Evolutionary conservation across 192 early-diverging fungal genomes (phyloP), one percentile per base, ranked within the genome.

Genomic region (Spizellomyces punctatus): DNA sequence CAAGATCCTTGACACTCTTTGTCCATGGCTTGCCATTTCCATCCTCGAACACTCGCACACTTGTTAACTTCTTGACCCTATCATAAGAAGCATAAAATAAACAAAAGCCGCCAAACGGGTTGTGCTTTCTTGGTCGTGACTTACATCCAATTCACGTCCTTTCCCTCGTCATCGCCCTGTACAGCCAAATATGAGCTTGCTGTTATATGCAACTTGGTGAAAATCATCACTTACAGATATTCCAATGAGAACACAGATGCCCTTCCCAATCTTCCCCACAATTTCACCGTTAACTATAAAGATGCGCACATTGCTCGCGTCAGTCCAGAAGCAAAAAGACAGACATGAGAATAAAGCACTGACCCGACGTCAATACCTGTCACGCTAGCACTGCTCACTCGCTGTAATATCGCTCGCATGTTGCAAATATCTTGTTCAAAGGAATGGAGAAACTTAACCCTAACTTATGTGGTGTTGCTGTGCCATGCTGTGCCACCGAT

Each of bases 61-160:
- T 89, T 0, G 92, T 77, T 21, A 98, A 73, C 79, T 98, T 98
- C 17, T 86, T 87, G 1, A 91, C 89, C 36, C 79, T 83, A 57
- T 21, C 54, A n/a, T 52, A 61, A 6, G 10, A 46, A 66, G 9
- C 6, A n/a, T 8, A 42, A 22, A 17, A 43, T 42, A 56, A 60
- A 19, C 52, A 21, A 67, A 60, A 16, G 57, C 48, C 2, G 50
- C 50, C 50, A 54, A 48, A 58, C 8, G 5, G 5, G 27, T 36
- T 14, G 27, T 36, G 27, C 27, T 36, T 36, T 36, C 27, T 36
- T 0, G 14, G 8, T 1, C 36, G 61, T 8, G 14, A 19, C 36
- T 72, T 71, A 83, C 85, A 96, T 90, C 71, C 90, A 95, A 21
- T 93, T 92, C 48, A 94, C 77, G 80, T 98, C 95, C 16, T 88